phyloP scores from a whole-genome alignment of 768 basidiomycete genomes.

The Rossbeevera mucosa region DNA sequence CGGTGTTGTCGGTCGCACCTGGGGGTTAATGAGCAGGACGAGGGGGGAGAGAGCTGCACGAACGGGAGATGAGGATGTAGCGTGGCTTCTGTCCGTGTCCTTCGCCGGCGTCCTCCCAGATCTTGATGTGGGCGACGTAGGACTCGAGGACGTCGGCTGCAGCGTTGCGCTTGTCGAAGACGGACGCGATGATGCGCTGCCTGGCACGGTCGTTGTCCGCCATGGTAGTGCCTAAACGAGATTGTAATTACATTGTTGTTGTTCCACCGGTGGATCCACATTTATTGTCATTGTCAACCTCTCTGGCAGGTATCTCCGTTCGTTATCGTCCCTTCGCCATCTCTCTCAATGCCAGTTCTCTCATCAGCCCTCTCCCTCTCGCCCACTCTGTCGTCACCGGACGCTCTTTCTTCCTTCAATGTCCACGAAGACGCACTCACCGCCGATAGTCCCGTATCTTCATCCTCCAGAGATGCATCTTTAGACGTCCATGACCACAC shows the following conservation, averaged over 20 bases:
- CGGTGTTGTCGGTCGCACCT: slow-evolving; percentile 61
- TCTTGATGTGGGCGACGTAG: slow-evolving; percentile 87
- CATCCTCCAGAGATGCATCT: slow-evolving; percentile 32
- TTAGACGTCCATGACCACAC: slow-evolving; percentile 21
- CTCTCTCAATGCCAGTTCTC: slow-evolving; percentile 16
- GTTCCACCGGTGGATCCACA: slow-evolving; percentile 10
- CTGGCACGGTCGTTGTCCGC: slow-evolving; percentile 47
- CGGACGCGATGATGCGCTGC: slow-evolving; percentile 74
- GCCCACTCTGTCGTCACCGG: slow-evolving; percentile 30
- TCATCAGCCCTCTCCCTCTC: slow-evolving; percentile 23
- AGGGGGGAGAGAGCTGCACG: slow-evolving; percentile 33
- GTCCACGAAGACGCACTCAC: slow-evolving; percentile 27
- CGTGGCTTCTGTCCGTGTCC: slow-evolving; percentile 76
- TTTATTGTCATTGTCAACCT: not conserved
- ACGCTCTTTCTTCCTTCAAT: slow-evolving; percentile 30
- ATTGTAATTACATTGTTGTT: not conserved
- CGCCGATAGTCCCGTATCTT: slow-evolving; percentile 28
- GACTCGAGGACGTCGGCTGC: slow-evolving; percentile 64
- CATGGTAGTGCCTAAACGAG: slow-evolving; percentile 28
- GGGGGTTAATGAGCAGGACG: not conserved
- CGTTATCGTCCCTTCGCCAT: slow-evolving; percentile 1
- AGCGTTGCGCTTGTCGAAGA: slow-evolving; percentile 72
- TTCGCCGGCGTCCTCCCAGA: slow-evolving; percentile 84
- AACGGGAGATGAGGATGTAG: slow-evolving; percentile 88
- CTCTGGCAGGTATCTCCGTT: slow-evolving; percentile 12